Base-by-base conservation (phyloP, 352 stramenopile species). In the Pythium coloratum region DNA sequence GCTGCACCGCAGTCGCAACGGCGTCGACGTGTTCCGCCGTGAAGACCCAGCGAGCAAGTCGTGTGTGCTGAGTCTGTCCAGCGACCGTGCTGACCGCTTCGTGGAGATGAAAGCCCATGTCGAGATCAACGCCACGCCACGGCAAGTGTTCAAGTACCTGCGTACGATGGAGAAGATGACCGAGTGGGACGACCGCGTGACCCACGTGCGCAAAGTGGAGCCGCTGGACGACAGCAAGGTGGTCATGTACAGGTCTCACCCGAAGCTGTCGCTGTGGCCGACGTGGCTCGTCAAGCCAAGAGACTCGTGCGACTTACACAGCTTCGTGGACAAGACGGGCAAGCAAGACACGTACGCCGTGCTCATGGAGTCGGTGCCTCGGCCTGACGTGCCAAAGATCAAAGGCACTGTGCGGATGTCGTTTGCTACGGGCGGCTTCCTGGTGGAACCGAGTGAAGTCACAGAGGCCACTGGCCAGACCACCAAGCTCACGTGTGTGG, bases 231-330 rank as follows among this genome's bases (percentile, higher is more conserved):
- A 91, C 0, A 78, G 71, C 1, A 78, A 78, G 16, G 71, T 82
- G n/a, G 77, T 93, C 47, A 62, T 93, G 49, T 91, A 93, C 38
- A 76, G 78, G 57, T 76, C 81, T n/a, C 81, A 89, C 59, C 75
- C 73, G 6, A 87, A 89, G 64, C 64, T 93, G 13, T 93, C 84
- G 12, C 70, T 88, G n/a, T 93, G 84, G 84, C 84, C 84, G 26
- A 76, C 81, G 26, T 93, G 84, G 84, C 70, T 93, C 18, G 84
- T 93, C 33, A 93, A 91, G 42, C 84, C 84, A 28, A 81, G 84
- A 13, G 84, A 93, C 61, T 91, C 84, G 53, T 93, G 84, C 61
- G 84, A 93, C 60, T 71, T 93, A n/a, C 78, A 89, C 62, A 89
- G 80, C 56, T 93, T 93, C 51, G 78, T 93, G 28, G 76, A 86